Evolutionary conservation across 140 eudicot genomes (phyloP), one percentile per base, ranked within the genome.

Genomic region (Flaveria floridana): DNA sequence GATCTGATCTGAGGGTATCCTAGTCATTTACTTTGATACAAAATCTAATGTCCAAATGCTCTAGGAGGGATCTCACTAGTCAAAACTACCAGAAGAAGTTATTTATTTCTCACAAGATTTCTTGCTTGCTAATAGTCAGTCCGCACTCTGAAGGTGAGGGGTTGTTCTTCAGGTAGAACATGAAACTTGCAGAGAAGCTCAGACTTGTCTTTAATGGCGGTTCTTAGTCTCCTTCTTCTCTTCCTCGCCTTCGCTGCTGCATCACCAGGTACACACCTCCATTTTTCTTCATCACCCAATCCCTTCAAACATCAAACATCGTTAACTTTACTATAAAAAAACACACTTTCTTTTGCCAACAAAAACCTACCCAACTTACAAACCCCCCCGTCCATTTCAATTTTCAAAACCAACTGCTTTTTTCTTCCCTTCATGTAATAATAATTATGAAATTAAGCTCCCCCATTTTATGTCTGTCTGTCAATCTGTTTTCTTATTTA

Each of bases 201-300:
- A 74, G 74, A 63, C 83, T 65, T 73, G 76, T 72, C 86, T 82
- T 77, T 77, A 74, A 91, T 91, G 97, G 96, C 89, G 61, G 78
- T 57, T 73, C 48, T 52, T 79, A 81, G 75, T 18, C 83, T 78
- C 69, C 28, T 75, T 77, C 68, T 85, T 69, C 26, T 86, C 71
- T 70, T 68, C 84, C 63, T 84, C 79, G 23, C 78, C 70, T 74
- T 67, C 70, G 39, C 79, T 41, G 46, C 82, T 68, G 62, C 81
- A 80, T 34, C 76, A 18, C 80, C 86, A 83, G 92, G 97, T 90
- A 81, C 67, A 42, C 3, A 72, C 5, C 80, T 68, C 9, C 18
- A 39, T 0, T 16, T 62, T 70, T 6, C 13, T n/a, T 63, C 19
- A 63, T 44, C 30, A 52, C 13, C 26, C 52, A 66, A 79, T 71